Evolutionary conservation across 164 flowering plant genomes (phyloP).

Genomic region (Cinnamomum micranthum): DNA sequence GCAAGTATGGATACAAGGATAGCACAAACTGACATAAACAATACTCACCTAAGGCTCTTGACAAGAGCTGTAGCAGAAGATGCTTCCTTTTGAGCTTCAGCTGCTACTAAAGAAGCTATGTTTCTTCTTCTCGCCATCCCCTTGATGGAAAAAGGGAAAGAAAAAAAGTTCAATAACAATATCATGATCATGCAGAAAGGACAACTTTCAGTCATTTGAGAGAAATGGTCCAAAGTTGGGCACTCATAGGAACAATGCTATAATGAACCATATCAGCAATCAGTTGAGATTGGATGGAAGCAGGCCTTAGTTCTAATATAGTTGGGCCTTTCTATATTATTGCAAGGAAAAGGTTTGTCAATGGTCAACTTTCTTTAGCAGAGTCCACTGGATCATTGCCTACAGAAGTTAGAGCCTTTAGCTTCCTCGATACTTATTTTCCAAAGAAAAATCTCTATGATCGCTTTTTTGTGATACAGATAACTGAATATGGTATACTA

Average conservation of each 20-base stretch:
- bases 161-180: neutral
- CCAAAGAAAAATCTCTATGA: neutral
- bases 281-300: neutral
- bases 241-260: neutral
- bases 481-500: neutral
- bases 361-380: neutral
- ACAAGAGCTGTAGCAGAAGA: slow-evolving; percentile 54
- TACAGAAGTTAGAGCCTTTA: neutral
- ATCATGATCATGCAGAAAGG: neutral
- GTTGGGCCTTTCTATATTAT: neutral
- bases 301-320: neutral
- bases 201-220: neutral
- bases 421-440: neutral
- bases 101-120: slow-evolving; percentile 71
- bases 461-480: neutral
- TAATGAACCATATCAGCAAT: neutral
- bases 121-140: slow-evolving; percentile 65
- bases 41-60: slow-evolving; percentile 55
- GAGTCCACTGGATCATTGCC: neutral
- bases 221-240: neutral
- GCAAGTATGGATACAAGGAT: neutral
- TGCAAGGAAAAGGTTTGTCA: neutral
- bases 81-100: slow-evolving; percentile 89
- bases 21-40: neutral
- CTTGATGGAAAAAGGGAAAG: slow-evolving; percentile 29